Conservation (phyloP, 208 protist species). For the Borovskyia barvae region DNA sequence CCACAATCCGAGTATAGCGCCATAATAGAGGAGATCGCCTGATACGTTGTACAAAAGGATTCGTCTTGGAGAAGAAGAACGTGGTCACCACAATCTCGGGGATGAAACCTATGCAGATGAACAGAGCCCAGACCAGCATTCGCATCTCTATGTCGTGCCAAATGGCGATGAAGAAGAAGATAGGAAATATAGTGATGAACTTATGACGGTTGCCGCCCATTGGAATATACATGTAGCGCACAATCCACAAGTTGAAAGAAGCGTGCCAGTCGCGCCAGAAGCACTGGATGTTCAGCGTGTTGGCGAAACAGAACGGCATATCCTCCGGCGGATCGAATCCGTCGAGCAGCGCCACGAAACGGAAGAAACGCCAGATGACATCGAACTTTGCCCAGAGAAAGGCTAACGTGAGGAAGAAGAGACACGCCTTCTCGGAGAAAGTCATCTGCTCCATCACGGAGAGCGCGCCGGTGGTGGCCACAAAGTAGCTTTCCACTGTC, state of each 20-base stretch:
- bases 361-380: constrained; percentile 90
- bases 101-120: constrained; percentile 67
- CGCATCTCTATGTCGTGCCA: constrained; percentile 90
- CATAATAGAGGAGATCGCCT: constrained; percentile 30
- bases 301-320: constrained; percentile 87
- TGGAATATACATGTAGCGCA: constrained; percentile 94
- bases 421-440: constrained; percentile 11
- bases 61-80: constrained; percentile 34
- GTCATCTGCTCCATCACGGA: constrained; percentile 21
- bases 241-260: constrained; percentile 93
- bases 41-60: constrained; percentile 19
- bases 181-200: constrained; percentile 71
- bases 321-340: constrained; percentile 89
- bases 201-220: constrained; percentile 78
- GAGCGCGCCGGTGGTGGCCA: not conserved
- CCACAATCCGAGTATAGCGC: constrained; percentile 38
- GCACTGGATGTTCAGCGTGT: constrained; percentile 79
- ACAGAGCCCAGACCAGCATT: constrained; percentile 63
- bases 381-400: constrained; percentile 93
- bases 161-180: constrained; percentile 92
- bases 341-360: constrained; percentile 76
- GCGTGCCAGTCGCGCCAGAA: constrained; percentile 95
- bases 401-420: constrained; percentile 52
- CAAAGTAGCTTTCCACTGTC: too few species aligned
- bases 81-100: constrained; percentile 60